Evolutionary conservation across 1,284 basidiomycete genomes (phyloP).

Genomic region (Ceratobasidium sp.): DNA sequence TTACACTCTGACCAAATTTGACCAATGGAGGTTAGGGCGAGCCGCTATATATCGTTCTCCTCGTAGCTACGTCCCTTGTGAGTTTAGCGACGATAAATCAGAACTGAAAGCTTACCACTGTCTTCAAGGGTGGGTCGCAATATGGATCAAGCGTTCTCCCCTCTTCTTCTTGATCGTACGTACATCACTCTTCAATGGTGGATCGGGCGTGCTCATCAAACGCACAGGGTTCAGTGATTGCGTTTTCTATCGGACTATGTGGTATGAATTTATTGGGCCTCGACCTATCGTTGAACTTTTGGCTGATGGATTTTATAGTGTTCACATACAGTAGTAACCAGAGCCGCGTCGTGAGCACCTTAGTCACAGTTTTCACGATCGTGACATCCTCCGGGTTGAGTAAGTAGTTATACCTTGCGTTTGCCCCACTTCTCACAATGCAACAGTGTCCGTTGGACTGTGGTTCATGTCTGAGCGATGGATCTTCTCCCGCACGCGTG

Average conservation of each 20-base stretch:
- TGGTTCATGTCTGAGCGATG: constrained; percentile 81
- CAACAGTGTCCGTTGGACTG: constrained; percentile 67
- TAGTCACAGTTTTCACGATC: constrained; percentile 74
- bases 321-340: constrained; percentile 52
- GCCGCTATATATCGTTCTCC: constrained; percentile 71
- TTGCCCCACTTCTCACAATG: background rate
- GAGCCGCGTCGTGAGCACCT: constrained; percentile 60
- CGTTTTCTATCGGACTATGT: constrained; percentile 71
- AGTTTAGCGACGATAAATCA: background rate
- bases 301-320: constrained; percentile 2
- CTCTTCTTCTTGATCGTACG: constrained; percentile 69
- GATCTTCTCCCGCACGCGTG: constrained; percentile 62
- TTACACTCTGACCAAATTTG: background rate
- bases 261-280: constrained; percentile 67
- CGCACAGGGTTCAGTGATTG: constrained; percentile 60
- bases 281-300: constrained; percentile 44
- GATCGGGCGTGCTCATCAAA: background rate
- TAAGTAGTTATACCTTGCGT: background rate
- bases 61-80: constrained; percentile 70
- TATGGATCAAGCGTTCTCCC: constrained; percentile 63
- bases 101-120: background rate
- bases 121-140: constrained; percentile 23
- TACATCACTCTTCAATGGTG: background rate
- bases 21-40: constrained; percentile 17
- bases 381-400: constrained; percentile 70